Conservation (phyloP, 2,329 filamentous ascomycete genomes). For the Fusarium newnesense region DNA sequence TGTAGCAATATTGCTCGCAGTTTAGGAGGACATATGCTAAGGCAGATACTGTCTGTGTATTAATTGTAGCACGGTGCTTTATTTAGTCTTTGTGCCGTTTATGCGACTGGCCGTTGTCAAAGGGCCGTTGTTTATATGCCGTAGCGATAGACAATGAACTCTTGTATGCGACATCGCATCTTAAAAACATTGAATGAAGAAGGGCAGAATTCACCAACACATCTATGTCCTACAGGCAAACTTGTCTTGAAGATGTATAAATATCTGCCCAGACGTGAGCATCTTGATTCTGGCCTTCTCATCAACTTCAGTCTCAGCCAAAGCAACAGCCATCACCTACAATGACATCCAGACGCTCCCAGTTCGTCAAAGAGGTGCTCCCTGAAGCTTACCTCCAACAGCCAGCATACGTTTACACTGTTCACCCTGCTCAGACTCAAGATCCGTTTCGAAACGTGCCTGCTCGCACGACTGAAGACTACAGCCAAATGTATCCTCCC, state of each 20-base stretch:
- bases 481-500: constrained; percentile 9
- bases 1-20: background rate
- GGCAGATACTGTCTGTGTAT: background rate
- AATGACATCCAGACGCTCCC: constrained; percentile 22
- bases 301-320: background rate
- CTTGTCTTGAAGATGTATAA: constrained; percentile 7
- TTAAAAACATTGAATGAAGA: background rate
- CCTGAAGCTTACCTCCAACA: constrained; percentile 5
- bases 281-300: background rate
- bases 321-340: background rate
- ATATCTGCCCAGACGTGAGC: background rate
- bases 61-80: background rate
- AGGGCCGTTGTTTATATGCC: background rate
- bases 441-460: background rate
- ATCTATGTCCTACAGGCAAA: background rate
- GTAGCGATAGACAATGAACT: background rate
- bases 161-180: background rate
- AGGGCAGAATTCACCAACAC: background rate
- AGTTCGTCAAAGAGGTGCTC: background rate
- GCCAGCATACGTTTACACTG: constrained; percentile 5
- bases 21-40: background rate
- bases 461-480: constrained; percentile 3
- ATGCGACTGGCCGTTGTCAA: background rate
- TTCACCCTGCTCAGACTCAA: background rate
- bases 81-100: constrained; percentile 10